Conservation (phyloP, 2,329 filamentous ascomycete species). For the Podosphaera fusca region DNA sequence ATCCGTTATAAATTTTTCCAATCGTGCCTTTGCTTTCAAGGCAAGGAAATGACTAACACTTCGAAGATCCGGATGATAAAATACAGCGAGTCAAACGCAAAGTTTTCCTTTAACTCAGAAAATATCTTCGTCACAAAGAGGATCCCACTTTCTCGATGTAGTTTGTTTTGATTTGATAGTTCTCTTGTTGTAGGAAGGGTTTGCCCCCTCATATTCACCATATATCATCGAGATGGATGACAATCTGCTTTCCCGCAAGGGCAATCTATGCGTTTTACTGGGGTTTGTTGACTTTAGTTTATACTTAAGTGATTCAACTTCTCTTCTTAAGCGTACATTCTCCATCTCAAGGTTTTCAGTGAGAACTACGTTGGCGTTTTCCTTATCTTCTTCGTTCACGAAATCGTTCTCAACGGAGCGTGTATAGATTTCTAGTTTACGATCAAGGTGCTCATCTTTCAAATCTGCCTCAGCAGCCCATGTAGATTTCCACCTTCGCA, state of each 20-base stretch:
- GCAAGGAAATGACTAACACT: too few relatives aligned
- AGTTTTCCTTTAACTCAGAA: too few relatives aligned
- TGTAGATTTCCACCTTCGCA: constrained; percentile 57
- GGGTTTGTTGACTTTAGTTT: constrained; percentile 33
- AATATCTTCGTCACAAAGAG: too few relatives aligned
- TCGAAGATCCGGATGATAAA: too few relatives aligned
- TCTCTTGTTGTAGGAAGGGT: too few relatives aligned
- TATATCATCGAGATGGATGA: too few relatives aligned
- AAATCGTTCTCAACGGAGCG: constrained; percentile 19
- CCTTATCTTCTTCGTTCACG: constrained; percentile 26
- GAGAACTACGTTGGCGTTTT: constrained; percentile 25
- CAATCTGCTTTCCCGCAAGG: background rate
- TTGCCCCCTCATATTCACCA: too few relatives aligned
- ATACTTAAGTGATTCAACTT: constrained; percentile 39
- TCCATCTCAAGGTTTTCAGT: constrained; percentile 41
- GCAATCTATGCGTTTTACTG: constrained; percentile 6
- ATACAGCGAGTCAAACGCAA: too few relatives aligned
- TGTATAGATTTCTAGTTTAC: constrained; percentile 57
- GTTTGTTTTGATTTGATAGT: too few relatives aligned
- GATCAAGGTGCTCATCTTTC: constrained; percentile 66
- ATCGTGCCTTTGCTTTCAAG: too few relatives aligned
- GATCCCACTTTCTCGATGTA: too few relatives aligned
- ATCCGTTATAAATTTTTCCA: too few relatives aligned
- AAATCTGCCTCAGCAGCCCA: constrained; percentile 59
- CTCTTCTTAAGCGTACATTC: constrained; percentile 43